phyloP scores from a whole-genome alignment of 208 protist species.

The Leishmania amazonensis region DNA sequence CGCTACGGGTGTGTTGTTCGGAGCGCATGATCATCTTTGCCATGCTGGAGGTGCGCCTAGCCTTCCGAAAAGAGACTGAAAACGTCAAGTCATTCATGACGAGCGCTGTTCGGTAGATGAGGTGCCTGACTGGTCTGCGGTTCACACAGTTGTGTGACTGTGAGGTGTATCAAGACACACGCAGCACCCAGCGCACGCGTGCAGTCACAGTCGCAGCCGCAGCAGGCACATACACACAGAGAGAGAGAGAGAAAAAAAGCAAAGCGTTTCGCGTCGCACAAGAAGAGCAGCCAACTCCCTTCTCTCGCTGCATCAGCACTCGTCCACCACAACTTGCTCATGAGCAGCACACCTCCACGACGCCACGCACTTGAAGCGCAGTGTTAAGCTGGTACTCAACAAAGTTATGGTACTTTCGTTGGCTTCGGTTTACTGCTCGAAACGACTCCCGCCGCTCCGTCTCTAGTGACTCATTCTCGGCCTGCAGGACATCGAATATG shows the following conservation, averaged over 20 bases:
- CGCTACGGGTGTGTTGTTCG: not conserved
- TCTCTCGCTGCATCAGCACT: not conserved
- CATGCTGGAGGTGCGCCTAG: not conserved
- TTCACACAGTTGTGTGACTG: not conserved
- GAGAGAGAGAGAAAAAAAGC: not conserved
- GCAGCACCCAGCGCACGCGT: not conserved
- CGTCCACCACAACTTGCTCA: not conserved
- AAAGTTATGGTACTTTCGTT: conserved; percentile 89
- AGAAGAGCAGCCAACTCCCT: not conserved
- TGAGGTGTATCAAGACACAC: not conserved
- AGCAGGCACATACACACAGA: not conserved
- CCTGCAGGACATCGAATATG: conserved; percentile 54
- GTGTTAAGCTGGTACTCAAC: conserved; percentile 29
- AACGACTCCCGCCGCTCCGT: conserved; percentile 9
- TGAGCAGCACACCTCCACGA: conserved; percentile 16
- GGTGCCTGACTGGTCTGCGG: not conserved
- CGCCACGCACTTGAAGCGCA: conserved; percentile 20
- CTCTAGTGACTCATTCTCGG: conserved; percentile 50
- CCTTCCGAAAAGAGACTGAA: not conserved
- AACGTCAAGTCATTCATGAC: not conserved
- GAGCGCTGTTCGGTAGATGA: not conserved
- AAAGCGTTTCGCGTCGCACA: not conserved
- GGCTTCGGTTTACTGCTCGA: conserved; percentile 56
- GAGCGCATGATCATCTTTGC: no score
- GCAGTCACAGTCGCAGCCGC: not conserved